A percentile compares a stretch with the other conserved stretches of the same genome.
These are phyloP conservation scores for Carex littledalei DNA, from an alignment of 176 grass and related monocot species.

Conservation along the genomic window DNA sequence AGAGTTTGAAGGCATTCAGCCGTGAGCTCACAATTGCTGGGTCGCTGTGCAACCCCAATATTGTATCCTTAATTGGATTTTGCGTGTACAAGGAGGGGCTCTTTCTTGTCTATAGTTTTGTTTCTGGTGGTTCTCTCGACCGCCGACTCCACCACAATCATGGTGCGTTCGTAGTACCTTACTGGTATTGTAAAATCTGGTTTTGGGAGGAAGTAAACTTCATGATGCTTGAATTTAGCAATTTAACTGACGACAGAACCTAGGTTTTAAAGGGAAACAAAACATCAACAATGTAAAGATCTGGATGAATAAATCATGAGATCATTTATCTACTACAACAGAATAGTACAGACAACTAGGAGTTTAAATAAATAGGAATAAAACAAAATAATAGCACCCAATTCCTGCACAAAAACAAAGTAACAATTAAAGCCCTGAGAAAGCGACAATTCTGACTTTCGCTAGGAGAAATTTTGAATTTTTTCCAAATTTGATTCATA, in stretches of 20 bases:
- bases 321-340: background rate
- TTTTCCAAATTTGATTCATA: background rate
- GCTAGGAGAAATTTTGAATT: background rate
- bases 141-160: constrained; percentile 29
- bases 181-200: background rate
- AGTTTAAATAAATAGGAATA: background rate
- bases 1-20: constrained; percentile 44
- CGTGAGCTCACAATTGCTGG: constrained; percentile 39
- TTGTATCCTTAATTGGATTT: constrained; percentile 43
- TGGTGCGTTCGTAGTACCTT: constrained; percentile 4
- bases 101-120: constrained; percentile 47
- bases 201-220: background rate
- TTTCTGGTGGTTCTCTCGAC: constrained; percentile 42
- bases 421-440: background rate
- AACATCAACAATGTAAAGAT: background rate
- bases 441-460: background rate
- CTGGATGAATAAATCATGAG: background rate
- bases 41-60: constrained; percentile 28
- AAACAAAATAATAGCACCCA: background rate
- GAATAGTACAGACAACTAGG: background rate
- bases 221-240: background rate
- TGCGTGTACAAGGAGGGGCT: constrained; percentile 41
- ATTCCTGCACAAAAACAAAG: background rate
- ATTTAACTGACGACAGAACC: background rate
- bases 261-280: background rate